These are phyloP conservation scores for Trametes versicolor DNA, from an alignment of 1,284 basidiomycete genomes.

Conservation along the genomic window DNA sequence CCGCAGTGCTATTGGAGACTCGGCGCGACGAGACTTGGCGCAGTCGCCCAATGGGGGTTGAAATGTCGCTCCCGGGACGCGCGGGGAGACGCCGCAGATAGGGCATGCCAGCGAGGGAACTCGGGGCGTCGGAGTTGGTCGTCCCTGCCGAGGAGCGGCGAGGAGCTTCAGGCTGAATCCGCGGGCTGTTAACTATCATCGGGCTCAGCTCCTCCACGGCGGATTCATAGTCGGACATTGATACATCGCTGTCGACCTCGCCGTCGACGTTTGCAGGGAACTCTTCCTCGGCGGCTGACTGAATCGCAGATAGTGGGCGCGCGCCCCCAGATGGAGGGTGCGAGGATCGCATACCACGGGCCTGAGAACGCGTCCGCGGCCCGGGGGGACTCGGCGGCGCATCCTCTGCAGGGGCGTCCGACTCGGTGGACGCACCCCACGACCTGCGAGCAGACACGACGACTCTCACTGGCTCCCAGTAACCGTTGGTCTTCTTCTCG, in stretches of 20 bases:
- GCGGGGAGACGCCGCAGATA: conserved; percentile 19
- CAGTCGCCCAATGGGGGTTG: conserved; percentile 13
- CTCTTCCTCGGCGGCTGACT: conserved; percentile 6
- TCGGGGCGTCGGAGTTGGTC: conserved; percentile 22
- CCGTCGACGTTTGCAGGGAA: not conserved
- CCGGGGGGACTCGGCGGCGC: not conserved
- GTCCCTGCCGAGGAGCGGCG: conserved; percentile 24
- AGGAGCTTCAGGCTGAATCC: not conserved
- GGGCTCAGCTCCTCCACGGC: conserved; percentile 16
- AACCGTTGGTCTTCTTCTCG: conserved; percentile 33
- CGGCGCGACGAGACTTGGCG: conserved; percentile 20
- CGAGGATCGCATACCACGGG: conserved; percentile 5
- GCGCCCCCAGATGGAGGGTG: not conserved
- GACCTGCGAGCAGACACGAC: not conserved
- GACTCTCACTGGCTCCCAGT: conserved; percentile 20
- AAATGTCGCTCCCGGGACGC: conserved; percentile 18
- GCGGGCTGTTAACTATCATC: not conserved
- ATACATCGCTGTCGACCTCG: conserved; percentile 9
- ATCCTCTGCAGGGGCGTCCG: not conserved
- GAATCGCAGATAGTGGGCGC: not conserved
- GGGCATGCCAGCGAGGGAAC: conserved; percentile 15
- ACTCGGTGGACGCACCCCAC: not conserved
- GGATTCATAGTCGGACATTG: conserved; percentile 22
- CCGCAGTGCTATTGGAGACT: conserved; percentile 2
- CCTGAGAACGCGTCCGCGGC: conserved; percentile 12